These are phyloP conservation scores for Myriosclerotinia curreyana DNA, from an alignment of 2,329 filamentous ascomycete genomes.

Conservation along the genomic window DNA sequence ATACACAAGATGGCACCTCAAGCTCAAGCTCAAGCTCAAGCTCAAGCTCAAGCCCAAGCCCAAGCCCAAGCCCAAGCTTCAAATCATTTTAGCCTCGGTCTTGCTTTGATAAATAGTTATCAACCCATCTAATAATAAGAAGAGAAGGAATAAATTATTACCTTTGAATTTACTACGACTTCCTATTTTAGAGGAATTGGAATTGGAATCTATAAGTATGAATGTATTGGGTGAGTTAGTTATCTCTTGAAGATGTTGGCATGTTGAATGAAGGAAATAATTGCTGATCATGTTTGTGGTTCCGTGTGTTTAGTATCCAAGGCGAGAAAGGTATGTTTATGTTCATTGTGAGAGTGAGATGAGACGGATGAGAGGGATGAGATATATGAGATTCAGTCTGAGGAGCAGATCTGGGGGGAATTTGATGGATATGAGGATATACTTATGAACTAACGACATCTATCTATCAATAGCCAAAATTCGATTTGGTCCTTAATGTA, in stretches of 20 bases:
- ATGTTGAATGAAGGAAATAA: background rate
- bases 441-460: background rate
- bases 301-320: constrained; percentile 17
- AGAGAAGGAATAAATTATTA: background rate
- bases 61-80: background rate
- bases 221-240: constrained; percentile 19
- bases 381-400: background rate
- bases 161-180: background rate
- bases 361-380: background rate
- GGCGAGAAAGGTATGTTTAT: constrained; percentile 19
- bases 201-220: constrained; percentile 10
- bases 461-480: constrained; percentile 18
- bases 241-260: background rate
- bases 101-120: constrained; percentile 2
- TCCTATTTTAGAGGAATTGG: constrained; percentile 3
- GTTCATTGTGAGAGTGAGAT: background rate
- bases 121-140: background rate
- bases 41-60: background rate
- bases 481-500: constrained; percentile 20
- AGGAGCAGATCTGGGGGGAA: background rate
- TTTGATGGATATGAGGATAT: background rate
- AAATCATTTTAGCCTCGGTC: constrained; percentile 7
- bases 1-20: background rate
- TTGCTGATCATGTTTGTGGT: constrained; percentile 12
- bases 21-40: background rate